These are phyloP conservation scores for Cercospora zeae-maydis DNA, from an alignment of 2,329 filamentous ascomycete genomes.

Conservation along the genomic window DNA sequence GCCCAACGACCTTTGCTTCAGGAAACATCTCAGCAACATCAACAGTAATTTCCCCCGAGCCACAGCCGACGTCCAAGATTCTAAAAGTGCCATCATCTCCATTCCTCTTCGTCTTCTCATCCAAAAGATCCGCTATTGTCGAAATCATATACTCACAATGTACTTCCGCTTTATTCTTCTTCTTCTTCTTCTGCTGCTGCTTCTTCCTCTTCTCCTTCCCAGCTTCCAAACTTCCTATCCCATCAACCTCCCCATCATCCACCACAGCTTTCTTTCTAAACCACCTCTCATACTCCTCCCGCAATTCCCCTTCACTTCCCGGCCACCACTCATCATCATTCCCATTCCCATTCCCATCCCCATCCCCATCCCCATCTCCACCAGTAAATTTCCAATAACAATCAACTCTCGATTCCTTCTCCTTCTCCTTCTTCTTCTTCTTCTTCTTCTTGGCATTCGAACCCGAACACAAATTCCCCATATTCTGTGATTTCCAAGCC, in stretches of 20 bases:
- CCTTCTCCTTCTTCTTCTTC: not conserved
- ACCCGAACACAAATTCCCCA: constrained; percentile 3
- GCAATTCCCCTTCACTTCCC: not conserved
- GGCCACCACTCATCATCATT: not conserved
- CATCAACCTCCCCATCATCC: not conserved
- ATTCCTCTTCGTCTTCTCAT: constrained; percentile 21
- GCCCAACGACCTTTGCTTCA: constrained; percentile 33
- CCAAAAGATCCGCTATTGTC: not conserved
- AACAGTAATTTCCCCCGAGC: constrained; percentile 40
- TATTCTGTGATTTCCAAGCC: not conserved
- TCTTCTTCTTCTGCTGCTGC: not conserved
- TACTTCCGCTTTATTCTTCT: not conserved
- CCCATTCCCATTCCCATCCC: not conserved
- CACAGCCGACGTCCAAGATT: constrained; percentile 40
- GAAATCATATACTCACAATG: constrained; percentile 21
- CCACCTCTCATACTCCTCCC: not conserved
- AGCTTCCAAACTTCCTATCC: not conserved
- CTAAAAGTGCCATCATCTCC: constrained; percentile 18
- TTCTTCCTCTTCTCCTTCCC: not conserved
- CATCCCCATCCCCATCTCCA: too few relatives aligned
- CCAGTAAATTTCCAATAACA: not conserved
- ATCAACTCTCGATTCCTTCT: not conserved
- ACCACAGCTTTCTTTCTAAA: not conserved
- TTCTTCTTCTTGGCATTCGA: not conserved
- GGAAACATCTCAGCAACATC: constrained; percentile 32